Evolutionary conservation across 2,329 filamentous ascomycete species (phyloP).

Genomic region (Colletotrichum costaricense): DNA sequence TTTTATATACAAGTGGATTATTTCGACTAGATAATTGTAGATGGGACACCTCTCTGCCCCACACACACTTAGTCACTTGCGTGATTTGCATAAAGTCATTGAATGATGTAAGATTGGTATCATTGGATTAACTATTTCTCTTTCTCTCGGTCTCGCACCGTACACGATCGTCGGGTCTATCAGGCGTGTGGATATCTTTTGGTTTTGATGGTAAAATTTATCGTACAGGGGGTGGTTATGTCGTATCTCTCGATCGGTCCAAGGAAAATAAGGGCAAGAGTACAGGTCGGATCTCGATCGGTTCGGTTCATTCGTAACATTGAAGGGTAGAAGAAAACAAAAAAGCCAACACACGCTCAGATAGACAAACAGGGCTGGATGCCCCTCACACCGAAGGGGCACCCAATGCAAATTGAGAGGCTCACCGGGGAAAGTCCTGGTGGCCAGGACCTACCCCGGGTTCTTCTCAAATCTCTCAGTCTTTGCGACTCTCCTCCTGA

Average conservation of each 20-base stretch:
- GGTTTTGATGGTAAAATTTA: background rate
- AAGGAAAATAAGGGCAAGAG: constrained; percentile 6
- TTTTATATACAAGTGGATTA: too few relatives aligned
- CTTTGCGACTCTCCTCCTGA: background rate
- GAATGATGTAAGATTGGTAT: background rate
- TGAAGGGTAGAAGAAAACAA: background rate
- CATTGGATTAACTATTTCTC: background rate
- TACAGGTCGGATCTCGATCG: constrained; percentile 11
- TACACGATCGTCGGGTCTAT: constrained; percentile 19
- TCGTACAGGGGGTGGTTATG: constrained; percentile 14
- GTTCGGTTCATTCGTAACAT: constrained; percentile 5
- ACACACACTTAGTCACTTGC: background rate
- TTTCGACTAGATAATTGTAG: background rate
- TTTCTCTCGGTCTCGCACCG: background rate
- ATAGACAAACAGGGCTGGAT: background rate
- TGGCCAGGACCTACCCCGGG: background rate
- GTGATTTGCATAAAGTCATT: background rate
- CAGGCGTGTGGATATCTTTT: background rate
- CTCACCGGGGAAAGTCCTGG: background rate
- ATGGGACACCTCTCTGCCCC: background rate
- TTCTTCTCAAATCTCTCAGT: background rate
- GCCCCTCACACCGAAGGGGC: background rate
- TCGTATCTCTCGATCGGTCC: constrained; percentile 14
- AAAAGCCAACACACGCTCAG: constrained; percentile 8
- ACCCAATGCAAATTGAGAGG: background rate